These are phyloP conservation scores for Cylindrodendrum hubeiense DNA, from an alignment of 2,329 filamentous ascomycete genomes.

Conservation along the genomic window DNA sequence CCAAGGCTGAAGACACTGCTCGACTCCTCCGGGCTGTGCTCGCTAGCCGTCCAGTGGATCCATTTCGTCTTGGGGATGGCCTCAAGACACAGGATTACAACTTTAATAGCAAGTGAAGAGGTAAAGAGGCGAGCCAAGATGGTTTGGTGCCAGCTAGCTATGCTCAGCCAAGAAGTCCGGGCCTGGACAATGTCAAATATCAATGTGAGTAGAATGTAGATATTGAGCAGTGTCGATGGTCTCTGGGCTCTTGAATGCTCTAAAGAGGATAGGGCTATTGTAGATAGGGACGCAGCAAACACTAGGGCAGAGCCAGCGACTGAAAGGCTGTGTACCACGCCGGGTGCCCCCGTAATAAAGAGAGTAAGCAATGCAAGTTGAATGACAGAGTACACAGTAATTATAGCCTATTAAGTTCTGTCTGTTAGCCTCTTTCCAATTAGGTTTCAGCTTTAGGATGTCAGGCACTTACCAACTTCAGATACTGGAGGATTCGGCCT, in stretches of 20 bases:
- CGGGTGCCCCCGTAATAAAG: constrained; percentile 32
- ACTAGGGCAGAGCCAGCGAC: constrained; percentile 42
- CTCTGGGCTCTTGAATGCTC: constrained; percentile 54
- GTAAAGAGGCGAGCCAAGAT: constrained; percentile 50
- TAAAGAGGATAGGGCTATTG: constrained; percentile 47
- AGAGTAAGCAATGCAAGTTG: constrained; percentile 50
- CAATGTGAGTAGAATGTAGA: constrained; percentile 56
- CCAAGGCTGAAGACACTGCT: constrained; percentile 49
- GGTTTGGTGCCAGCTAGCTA: constrained; percentile 26
- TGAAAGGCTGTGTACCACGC: constrained; percentile 38
- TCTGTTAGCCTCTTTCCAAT: constrained; percentile 5
- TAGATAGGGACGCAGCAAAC: constrained; percentile 45
- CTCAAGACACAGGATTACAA: constrained; percentile 52
- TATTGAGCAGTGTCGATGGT: constrained; percentile 57
- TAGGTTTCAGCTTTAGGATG: too few relatives aligned
- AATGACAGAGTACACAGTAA: constrained; percentile 43
- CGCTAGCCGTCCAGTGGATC: constrained; percentile 50
- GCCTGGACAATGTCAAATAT: constrained; percentile 58
- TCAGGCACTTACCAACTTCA: constrained; percentile 44
- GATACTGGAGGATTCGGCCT: constrained; percentile 49
- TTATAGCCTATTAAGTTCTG: constrained; percentile 33
- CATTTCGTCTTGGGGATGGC: constrained; percentile 53
- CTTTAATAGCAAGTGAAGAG: constrained; percentile 51
- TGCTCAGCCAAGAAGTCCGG: constrained; percentile 57
- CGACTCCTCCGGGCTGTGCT: constrained; percentile 55